Evolutionary conservation across 164 flowering plant species (phyloP).

Genomic region (Sextonia rubra): DNA sequence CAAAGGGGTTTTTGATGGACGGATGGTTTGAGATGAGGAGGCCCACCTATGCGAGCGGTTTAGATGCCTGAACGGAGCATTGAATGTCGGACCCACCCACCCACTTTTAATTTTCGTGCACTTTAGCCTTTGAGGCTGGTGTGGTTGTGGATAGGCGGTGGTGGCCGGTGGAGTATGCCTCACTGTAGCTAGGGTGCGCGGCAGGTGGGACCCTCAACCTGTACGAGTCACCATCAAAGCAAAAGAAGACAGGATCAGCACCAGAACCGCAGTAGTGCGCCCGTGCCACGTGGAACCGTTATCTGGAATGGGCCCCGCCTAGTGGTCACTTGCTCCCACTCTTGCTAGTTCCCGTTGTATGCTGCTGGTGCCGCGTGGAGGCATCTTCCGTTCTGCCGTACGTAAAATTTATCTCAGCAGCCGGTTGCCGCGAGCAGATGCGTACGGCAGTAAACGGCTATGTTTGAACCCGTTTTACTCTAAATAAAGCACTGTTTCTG

Average conservation of each 20-base stretch:
- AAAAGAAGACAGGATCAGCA: conserved; percentile 1
- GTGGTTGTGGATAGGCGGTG: no score
- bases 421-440: not conserved
- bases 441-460: conserved; percentile 1
- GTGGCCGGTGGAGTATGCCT: not conserved
- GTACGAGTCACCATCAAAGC: not conserved
- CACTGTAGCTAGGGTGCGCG: conserved; percentile 6
- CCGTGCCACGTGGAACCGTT: not conserved
- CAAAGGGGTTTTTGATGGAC: no score
- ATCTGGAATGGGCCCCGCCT: not conserved
- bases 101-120: no score
- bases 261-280: not conserved
- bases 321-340: not conserved
- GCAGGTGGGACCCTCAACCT: not conserved
- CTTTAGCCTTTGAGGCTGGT: no score
- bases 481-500: not conserved
- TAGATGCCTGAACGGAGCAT: no score
- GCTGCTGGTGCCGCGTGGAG: not conserved
- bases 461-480: not conserved
- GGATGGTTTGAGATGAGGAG: no score
- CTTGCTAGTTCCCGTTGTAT: not conserved
- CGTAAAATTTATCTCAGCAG: not conserved
- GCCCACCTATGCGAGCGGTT: no score
- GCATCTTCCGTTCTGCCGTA: not conserved
- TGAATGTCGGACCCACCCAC: no score